Evolutionary conservation across 768 basidiomycete species (phyloP).

Genomic region (Phylloporus scabripes): DNA sequence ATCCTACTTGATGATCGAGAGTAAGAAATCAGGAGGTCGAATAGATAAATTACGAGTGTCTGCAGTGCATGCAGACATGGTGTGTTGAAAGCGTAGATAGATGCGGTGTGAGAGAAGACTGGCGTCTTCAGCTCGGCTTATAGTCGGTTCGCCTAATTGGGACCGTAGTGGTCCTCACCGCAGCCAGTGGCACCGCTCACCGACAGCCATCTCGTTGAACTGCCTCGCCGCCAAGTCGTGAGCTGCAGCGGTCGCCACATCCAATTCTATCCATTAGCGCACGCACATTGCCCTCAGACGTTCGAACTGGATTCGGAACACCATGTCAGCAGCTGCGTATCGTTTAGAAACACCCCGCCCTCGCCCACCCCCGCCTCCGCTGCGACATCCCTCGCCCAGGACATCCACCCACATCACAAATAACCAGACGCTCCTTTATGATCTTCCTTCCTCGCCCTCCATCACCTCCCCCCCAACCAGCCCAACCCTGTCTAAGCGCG

Average conservation of each 20-base stretch:
- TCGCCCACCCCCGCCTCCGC: constrained; percentile 52
- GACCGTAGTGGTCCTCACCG: constrained; percentile 25
- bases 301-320: constrained; percentile 35
- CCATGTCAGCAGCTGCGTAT: constrained; percentile 60
- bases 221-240: constrained; percentile 10
- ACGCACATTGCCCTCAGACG: constrained; percentile 6
- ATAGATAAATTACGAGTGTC: no score
- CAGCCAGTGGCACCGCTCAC: constrained; percentile 27
- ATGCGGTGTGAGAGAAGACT: constrained; percentile 15
- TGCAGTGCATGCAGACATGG: constrained; percentile 25
- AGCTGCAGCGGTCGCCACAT: constrained; percentile 8
- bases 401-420: constrained; percentile 42
- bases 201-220: constrained; percentile 17
- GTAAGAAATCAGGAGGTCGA: no score
- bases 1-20: no score
- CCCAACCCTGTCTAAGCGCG: constrained; percentile 36
- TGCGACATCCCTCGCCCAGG: constrained; percentile 46
- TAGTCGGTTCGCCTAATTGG: constrained; percentile 20
- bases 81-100: constrained; percentile 11
- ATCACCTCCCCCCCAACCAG: constrained; percentile 52
- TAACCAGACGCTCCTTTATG: constrained; percentile 67
- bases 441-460: constrained; percentile 58
- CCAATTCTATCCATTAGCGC: constrained; percentile 8
- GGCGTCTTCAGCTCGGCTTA: not conserved
- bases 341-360: constrained; percentile 60